phyloP scores from a whole-genome alignment of 2,329 filamentous ascomycete species.

The Apiospora marii region DNA sequence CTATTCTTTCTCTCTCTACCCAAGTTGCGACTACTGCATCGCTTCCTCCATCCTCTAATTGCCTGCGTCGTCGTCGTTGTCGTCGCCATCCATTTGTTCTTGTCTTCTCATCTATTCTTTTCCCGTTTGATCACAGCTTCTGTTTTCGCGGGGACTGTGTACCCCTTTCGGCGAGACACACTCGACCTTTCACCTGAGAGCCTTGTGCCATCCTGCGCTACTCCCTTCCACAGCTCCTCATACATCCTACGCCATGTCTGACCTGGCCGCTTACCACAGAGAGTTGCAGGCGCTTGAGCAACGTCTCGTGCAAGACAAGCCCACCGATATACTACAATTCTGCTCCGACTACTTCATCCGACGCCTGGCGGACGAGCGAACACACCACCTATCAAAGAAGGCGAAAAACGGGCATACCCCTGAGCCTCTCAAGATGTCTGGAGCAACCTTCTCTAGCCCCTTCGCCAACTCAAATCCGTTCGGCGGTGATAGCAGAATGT shows the following conservation, averaged over 20 bases:
- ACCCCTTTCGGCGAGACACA: slow-evolving; percentile 17
- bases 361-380: slow-evolving; percentile 71
- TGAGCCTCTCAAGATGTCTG: slow-evolving; percentile 66
- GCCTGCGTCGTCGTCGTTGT: not conserved
- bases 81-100: not conserved
- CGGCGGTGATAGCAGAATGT: slow-evolving; percentile 58
- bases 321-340: slow-evolving; percentile 73
- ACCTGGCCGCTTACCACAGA: slow-evolving; percentile 64
- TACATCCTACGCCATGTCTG: slow-evolving; percentile 47
- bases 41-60: not conserved
- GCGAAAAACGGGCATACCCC: slow-evolving; percentile 24
- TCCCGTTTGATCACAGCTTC: slow-evolving; percentile 10
- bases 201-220: slow-evolving; percentile 11
- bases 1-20: slow-evolving; percentile 1
- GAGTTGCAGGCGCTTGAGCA: slow-evolving; percentile 70
- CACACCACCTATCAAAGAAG: slow-evolving; percentile 54
- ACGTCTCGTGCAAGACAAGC: slow-evolving; percentile 65
- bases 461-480: slow-evolving; percentile 78
- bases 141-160: slow-evolving; percentile 18
- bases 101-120: not conserved
- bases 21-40: slow-evolving; percentile 15
- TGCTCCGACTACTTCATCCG: slow-evolving; percentile 73
- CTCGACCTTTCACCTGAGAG: slow-evolving; percentile 11
- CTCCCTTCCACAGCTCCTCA: not conserved
- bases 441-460: slow-evolving; percentile 81